phyloP scores from a whole-genome alignment of 1,139 yeast species.

The Taiozyma onychis region DNA sequence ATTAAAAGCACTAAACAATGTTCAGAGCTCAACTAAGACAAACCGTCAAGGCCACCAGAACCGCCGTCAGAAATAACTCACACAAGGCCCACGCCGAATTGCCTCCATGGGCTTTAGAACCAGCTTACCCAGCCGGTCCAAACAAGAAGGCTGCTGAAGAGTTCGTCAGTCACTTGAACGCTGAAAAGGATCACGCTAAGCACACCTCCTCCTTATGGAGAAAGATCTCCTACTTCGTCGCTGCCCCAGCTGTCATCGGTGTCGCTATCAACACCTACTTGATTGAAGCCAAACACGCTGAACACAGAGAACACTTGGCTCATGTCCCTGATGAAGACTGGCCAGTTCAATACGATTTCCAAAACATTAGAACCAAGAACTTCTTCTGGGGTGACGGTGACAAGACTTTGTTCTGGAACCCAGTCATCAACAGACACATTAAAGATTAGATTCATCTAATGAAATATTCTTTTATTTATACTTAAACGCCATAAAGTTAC shows the following conservation, averaged over 20 bases:
- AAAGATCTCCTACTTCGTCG: conserved; percentile 73
- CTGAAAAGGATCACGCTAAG: conserved; percentile 72
- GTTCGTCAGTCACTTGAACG: conserved; percentile 43
- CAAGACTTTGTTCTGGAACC: conserved; percentile 95
- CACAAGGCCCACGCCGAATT: conserved; percentile 18
- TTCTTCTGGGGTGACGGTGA: conserved; percentile 99
- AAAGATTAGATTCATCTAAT: conserved; percentile 10
- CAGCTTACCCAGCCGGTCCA: conserved; percentile 32
- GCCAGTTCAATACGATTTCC: conserved; percentile 88
- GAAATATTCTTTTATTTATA: background rate
- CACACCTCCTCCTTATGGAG: conserved; percentile 78
- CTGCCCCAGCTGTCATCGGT: conserved; percentile 72
- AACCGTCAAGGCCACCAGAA: conserved; percentile 10
- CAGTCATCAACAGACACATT: conserved; percentile 82
- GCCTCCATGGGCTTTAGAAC: conserved; percentile 30
- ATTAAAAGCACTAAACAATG: conserved; percentile 9
- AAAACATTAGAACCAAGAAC: conserved; percentile 79
- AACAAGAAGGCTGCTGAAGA: conserved; percentile 50
- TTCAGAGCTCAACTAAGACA: conserved; percentile 18
- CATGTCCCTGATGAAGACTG: conserved; percentile 84
- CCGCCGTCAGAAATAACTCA: conserved; percentile 21
- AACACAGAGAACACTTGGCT: conserved; percentile 77
- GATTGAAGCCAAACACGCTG: conserved; percentile 81
- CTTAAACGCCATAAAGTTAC: background rate
- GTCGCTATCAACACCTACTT: conserved; percentile 77